Percentiles rank a stretch among this genome's conserved stretches.
Conservation (phyloP, 2,329 filamentous ascomycete genomes). For the Ceratocystis lukuohia region DNA sequence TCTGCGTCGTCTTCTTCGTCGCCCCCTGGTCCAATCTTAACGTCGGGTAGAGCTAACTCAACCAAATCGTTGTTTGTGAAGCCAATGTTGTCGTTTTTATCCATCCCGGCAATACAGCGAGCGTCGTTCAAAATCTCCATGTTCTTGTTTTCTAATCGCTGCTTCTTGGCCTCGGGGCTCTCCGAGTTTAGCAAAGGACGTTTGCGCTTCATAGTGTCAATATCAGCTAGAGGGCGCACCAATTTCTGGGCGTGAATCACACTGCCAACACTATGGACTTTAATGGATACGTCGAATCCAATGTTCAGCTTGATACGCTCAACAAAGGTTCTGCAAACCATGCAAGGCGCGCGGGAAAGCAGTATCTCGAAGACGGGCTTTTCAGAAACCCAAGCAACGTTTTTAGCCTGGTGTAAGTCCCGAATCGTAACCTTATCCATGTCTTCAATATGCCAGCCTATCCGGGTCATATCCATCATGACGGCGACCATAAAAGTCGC, state of each 20-base stretch:
- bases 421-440: background rate
- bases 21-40: background rate
- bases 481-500: conserved; percentile 26
- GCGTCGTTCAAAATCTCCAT: background rate
- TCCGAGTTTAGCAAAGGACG: background rate
- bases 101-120: conserved; percentile 4
- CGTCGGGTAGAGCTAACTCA: background rate
- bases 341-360: conserved; percentile 15
- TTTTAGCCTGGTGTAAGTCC: background rate
- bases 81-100: background rate
- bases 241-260: conserved; percentile 1
- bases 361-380: conserved; percentile 17
- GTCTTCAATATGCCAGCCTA: background rate
- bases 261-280: conserved; percentile 4
- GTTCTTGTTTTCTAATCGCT: background rate
- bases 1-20: background rate
- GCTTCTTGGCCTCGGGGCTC: background rate
- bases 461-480: background rate
- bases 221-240: background rate
- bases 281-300: conserved; percentile 4
- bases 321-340: conserved; percentile 12
- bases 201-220: background rate
- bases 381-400: background rate
- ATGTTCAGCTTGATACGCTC: conserved; percentile 7
- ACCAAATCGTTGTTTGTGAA: background rate